Evolutionary conservation across 2,329 filamentous ascomycete genomes (phyloP), one percentile per base, ranked within the genome.

Genomic region (Aspergillus sergii): DNA sequence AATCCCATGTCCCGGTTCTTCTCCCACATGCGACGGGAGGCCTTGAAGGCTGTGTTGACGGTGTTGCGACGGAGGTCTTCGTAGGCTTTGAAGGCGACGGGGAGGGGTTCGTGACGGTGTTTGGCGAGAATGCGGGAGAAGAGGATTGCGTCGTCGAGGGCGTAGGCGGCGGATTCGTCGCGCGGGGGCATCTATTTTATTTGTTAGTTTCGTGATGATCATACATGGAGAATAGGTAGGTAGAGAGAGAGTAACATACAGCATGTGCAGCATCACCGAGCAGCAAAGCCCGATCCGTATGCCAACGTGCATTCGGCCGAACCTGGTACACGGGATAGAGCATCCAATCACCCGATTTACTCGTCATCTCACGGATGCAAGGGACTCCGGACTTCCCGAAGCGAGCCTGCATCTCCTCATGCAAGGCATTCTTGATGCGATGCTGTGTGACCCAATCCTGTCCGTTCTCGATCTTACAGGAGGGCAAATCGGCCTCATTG

Each of bases 251-350:
- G 32, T 23, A 2, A 73, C 78, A 57, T 75, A 81, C 80, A 41
- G 80, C 81, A 64, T 83, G 81, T 5, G 80, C 81, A 30, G 81
- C 80, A 71, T 83, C 81, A 5, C 81, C 81, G 4, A 83, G 66
- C 6, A 83, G 65, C 26, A 83, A 72, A 3, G 76, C 75, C 5
- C 78, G 73, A n/a, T 78, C 74, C 7, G 73, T 76, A 48, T 66
- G 74, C 80, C 80, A 82, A 26, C 69, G 73, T 7, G 77, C 78
- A 10, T 75, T 72, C 0, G 76, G 74, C 2, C 68, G 73, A 2
- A 82, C 71, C 48, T 78, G 74, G 62, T 80, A 81, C 1, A 83
- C 79, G 0, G 81, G 81, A 63, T 81, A 82, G n/a, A 82, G 66
- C 64, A 75, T 76, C 76, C 80, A 80, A 21, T 78, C 76, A 5